Evolutionary conservation across 768 basidiomycete species (phyloP).

Genomic region (Leccinum truebloodii): DNA sequence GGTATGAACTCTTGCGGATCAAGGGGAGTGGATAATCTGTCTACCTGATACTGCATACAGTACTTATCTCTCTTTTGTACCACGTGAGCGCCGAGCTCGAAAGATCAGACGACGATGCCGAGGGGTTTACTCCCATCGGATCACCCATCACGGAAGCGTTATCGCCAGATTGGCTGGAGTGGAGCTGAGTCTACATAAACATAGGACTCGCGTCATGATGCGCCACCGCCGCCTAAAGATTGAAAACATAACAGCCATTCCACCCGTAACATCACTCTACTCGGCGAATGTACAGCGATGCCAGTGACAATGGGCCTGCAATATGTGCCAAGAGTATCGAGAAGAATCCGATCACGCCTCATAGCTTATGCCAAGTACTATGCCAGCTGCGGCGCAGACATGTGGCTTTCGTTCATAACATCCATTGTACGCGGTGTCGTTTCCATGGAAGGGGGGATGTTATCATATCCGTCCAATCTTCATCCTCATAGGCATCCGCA

Average conservation of each 20-base stretch:
- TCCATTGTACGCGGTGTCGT: not conserved
- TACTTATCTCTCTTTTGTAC: not conserved
- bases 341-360: not conserved
- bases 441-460: not conserved
- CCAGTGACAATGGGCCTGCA: too few species aligned
- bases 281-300: not conserved
- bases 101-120: conserved; percentile 66
- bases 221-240: conserved; percentile 46
- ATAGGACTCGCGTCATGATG: conserved; percentile 36
- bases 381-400: not conserved
- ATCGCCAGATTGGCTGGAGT: conserved; percentile 47
- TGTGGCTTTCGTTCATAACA: not conserved
- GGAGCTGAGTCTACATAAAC: conserved; percentile 36
- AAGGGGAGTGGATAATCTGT: not conserved
- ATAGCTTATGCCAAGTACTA: not conserved
- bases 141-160: conserved; percentile 34
- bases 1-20: conserved; percentile 26
- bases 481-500: not conserved
- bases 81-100: conserved; percentile 86
- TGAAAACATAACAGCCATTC: conserved; percentile 62
- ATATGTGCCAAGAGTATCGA: not conserved
- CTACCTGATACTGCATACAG: not conserved
- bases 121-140: conserved; percentile 46
- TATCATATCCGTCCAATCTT: not conserved
- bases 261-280: not conserved